Conservation (phyloP, 2,329 filamentous ascomycete species). For the Xylaria sp. region DNA sequence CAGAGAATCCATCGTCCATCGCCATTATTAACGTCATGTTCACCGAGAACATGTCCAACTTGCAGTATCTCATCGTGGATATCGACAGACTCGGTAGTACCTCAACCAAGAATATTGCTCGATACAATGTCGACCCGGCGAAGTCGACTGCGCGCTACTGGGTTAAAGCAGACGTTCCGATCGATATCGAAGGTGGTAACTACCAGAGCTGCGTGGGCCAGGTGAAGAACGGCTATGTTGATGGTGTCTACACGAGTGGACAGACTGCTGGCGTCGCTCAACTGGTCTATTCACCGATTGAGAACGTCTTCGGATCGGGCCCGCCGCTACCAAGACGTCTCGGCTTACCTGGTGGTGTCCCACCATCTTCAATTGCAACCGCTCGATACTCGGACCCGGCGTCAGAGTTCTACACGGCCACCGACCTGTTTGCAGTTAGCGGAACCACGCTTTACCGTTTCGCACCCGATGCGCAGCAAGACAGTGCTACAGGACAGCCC, state of each 20-base stretch:
- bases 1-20: neutral
- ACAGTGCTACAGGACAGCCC: neutral
- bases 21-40: constrained; percentile 1
- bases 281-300: neutral
- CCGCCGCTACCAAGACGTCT: constrained; percentile 2
- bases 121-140: constrained; percentile 2
- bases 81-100: neutral
- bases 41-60: neutral
- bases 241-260: constrained; percentile 2
- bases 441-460: constrained; percentile 3
- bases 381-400: constrained; percentile 1
- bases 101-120: constrained; percentile 2
- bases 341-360: neutral
- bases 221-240: neutral
- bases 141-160: constrained; percentile 7
- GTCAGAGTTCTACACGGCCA: constrained; percentile 1
- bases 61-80: constrained; percentile 2
- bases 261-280: neutral
- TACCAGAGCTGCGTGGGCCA: constrained; percentile 6
- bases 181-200: constrained; percentile 3
- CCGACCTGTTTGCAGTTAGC: constrained; percentile 5
- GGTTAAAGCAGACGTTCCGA: neutral
- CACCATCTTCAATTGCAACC: constrained; percentile 3
- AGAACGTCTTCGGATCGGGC: constrained; percentile 2
- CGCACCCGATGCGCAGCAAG: neutral